A percentile compares a stretch with the other conserved stretches of the same genome.
These are phyloP conservation scores for Chrysoporthe austroafricana DNA, from an alignment of 2,329 filamentous ascomycete genomes.

Conservation along the genomic window DNA sequence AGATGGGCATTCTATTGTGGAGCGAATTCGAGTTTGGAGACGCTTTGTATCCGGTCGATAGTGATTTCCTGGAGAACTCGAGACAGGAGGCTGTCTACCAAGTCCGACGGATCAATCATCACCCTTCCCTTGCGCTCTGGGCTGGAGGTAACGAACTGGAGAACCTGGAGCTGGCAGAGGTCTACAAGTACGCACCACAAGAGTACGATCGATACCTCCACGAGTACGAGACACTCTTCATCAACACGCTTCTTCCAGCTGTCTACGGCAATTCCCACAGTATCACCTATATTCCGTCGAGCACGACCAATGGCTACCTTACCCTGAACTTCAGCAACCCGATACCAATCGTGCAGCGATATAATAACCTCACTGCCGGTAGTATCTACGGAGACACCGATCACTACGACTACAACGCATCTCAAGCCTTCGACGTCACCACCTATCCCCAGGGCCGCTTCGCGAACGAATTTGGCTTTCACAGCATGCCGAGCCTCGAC, in stretches of 20 bases:
- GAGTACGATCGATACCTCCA: slow-evolving; percentile 46
- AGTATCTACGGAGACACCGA: slow-evolving; percentile 64
- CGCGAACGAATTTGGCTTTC: slow-evolving; percentile 66
- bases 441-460: slow-evolving; percentile 63
- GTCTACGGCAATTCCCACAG: slow-evolving; percentile 62
- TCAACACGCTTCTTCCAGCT: slow-evolving; percentile 56
- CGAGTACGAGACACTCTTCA: slow-evolving; percentile 63
- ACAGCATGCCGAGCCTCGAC: slow-evolving; percentile 64
- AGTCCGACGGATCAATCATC: slow-evolving; percentile 63
- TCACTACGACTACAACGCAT: slow-evolving; percentile 61
- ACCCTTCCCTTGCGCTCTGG: slow-evolving; percentile 59
- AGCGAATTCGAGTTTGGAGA: slow-evolving; percentile 67
- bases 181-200: slow-evolving; percentile 45
- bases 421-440: slow-evolving; percentile 56
- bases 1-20: slow-evolving; percentile 64
- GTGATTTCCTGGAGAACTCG: slow-evolving; percentile 59
- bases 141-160: slow-evolving; percentile 65
- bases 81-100: slow-evolving; percentile 61
- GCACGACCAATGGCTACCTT: slow-evolving; percentile 62
- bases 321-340: slow-evolving; percentile 55
- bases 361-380: slow-evolving; percentile 56
- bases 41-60: slow-evolving; percentile 59
- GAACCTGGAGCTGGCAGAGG: slow-evolving; percentile 51
- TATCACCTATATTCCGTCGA: slow-evolving; percentile 64
- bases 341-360: slow-evolving; percentile 59